Evolutionary conservation across 768 basidiomycete species (phyloP).

Genomic region (Ramaria sp.): DNA sequence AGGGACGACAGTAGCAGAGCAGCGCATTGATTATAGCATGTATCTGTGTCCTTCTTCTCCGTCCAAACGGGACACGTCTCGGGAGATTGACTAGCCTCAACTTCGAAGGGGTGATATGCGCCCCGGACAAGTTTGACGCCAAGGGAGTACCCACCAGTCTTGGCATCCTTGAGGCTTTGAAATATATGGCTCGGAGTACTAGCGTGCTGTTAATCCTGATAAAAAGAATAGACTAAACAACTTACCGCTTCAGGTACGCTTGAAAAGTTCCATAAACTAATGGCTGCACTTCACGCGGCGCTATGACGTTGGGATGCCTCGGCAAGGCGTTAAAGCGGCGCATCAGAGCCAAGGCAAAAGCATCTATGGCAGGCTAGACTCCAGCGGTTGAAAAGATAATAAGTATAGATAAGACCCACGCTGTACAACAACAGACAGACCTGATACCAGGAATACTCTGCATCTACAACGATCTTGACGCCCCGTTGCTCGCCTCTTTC

Average conservation of each 20-base stretch:
- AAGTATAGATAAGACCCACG: not conserved
- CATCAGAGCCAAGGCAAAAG: slow-evolving; percentile 63
- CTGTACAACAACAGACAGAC: slow-evolving; percentile 21
- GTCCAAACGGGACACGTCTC: slow-evolving; percentile 55
- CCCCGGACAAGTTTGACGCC: slow-evolving; percentile 92
- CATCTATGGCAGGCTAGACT: slow-evolving; percentile 68
- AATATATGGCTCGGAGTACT: slow-evolving; percentile 64
- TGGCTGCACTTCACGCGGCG: slow-evolving; percentile 35
- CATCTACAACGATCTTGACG: slow-evolving; percentile 71
- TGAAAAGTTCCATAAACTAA: slow-evolving; percentile 82
- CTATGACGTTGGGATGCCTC: not conserved
- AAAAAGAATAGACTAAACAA: not conserved
- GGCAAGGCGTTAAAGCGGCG: slow-evolving; percentile 55
- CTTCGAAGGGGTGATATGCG: slow-evolving; percentile 78
- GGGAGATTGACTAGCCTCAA: slow-evolving; percentile 32
- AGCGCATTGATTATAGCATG: slow-evolving; percentile 56
- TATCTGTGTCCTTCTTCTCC: slow-evolving; percentile 62
- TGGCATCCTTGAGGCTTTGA: slow-evolving; percentile 55
- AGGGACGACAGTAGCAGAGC: slow-evolving; percentile 44
- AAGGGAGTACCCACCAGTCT: slow-evolving; percentile 54
- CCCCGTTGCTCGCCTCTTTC: slow-evolving; percentile 45
- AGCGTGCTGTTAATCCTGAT: not conserved
- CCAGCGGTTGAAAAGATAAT: not conserved
- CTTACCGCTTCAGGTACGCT: slow-evolving; percentile 70
- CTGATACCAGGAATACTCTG: slow-evolving; percentile 54